Evolutionary conservation across 129 eudicot species (phyloP), one percentile per base, ranked within the genome.

Genomic region (Ambrosia artemisiifolia): DNA sequence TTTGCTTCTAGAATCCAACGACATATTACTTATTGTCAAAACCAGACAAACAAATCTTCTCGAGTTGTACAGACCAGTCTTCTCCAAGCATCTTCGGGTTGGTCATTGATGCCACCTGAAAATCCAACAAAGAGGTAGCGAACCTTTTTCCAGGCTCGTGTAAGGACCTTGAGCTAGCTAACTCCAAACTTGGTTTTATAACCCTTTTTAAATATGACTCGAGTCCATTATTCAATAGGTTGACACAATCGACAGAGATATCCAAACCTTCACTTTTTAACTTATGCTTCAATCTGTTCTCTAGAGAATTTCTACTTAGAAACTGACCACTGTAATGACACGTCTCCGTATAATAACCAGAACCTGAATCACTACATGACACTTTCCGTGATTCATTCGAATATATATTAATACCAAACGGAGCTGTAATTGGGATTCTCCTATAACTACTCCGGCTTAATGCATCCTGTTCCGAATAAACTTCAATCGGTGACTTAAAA

Each of bases 401-500:
- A 56, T 84, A 75, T 16, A 87, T 48, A 42, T 71, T 76, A 62
- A 92, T 68, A 11, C 96, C 97, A 67, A 85, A 82, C 13, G 96
- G 96, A 80, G 96, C 91, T 64, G 69, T 84, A 54, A 92, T 86
- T 13, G 88, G 85, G 79, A 83, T 86, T 83, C 97, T 83, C 67
- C 85, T 85, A 70, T 81, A 70, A 65, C 82, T 69, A 35, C 75
- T 60, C 0, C 76, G 80, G 78, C 77, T 83, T 16, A 6, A 17
- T 17, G 60, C 33, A 54, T 20, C 63, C 16, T 24, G 63, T n/a
- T 56, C 63, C 24, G 63, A 24, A 33, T 32, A 13, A 43, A 87
- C 83, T 71, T 90, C 96, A 86, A 55, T 85, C 95, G 81, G 73
- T 38, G 85, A 42, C 88, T 43, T 59, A 82, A 69, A 68, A 59